phyloP scores from a whole-genome alignment of 106 monocot species.

The Vanilla planifolia region DNA sequence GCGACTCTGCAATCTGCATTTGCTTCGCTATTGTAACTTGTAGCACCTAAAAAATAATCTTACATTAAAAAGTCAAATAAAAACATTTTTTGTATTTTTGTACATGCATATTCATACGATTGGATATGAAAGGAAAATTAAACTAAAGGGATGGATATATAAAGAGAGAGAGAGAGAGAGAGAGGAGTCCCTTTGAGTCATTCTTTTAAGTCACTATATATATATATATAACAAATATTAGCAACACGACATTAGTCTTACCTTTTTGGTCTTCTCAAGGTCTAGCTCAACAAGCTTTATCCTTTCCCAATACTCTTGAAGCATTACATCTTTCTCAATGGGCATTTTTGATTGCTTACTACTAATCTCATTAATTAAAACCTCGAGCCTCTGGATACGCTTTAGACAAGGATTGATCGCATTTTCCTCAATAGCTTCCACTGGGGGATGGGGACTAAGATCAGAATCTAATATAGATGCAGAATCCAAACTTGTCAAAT shows the following conservation, averaged over 20 bases:
- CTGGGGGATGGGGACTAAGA: not conserved
- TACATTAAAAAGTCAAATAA: not conserved
- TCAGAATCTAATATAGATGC: not conserved
- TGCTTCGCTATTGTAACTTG: slow-evolving; percentile 3
- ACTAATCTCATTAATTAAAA: not conserved
- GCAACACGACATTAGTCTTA: too few species aligned
- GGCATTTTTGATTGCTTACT: not conserved
- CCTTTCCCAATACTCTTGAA: not conserved
- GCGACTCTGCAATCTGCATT: slow-evolving; percentile 1
- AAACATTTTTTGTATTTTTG: too few species aligned
- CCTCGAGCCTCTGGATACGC: not conserved
- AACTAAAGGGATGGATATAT: too few species aligned
- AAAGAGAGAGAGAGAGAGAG: too few species aligned
- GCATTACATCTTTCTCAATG: not conserved
- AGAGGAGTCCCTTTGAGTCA: too few species aligned
- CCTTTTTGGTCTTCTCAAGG: slow-evolving; percentile 1
- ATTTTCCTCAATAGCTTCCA: not conserved
- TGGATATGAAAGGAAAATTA: too few species aligned
- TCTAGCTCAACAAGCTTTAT: slow-evolving; percentile 1
- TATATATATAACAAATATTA: too few species aligned
- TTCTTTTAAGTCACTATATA: too few species aligned
- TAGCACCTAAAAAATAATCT: not conserved
- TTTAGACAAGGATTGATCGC: not conserved
- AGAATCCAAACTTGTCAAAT: not conserved
- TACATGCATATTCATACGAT: too few species aligned